Evolutionary conservation across 768 basidiomycete genomes (phyloP), one percentile per base, ranked within the genome.

Genomic region (Daedalea quercina): DNA sequence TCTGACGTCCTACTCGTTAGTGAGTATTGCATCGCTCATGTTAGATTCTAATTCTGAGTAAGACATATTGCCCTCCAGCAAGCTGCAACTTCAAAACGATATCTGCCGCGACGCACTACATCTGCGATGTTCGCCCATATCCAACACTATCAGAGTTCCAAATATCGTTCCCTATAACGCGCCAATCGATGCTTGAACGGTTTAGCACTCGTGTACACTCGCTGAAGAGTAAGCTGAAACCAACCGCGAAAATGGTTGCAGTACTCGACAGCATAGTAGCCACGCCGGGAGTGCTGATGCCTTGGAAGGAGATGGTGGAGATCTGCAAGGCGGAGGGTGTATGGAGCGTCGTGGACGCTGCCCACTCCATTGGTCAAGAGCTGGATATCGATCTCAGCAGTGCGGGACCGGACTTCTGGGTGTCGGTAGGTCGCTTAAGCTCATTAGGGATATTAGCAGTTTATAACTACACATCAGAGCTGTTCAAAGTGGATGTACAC

Each of bases 401-500:
- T 45, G 66, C 65, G 0, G 67, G 72, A 42, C 84, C 85, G n/a
- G 89, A 92, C 64, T 88, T 90, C 63, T 89, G 82, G 82, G 70
- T 83, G 28, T 82, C 86, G 31, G 87, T 89, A 55, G 22, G 79
- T 71, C 3, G 2, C 17, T n/a, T 20, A 3, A 23, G 3, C 23
- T 22, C 17, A 41, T n/a, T 20, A 6, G 40, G 37, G 25, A 35
- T 50, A 22, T 7, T 26, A 24, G 34, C 23, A 28, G 48, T 51
- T 40, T 20, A 13, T 25, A 15, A 17, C 11, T 11, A 31, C 28
- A 31, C 24, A 37, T 25, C 55, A 88, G 86, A 90, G 90, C 57
- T 86, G 84, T 57, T 85, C 91, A 67, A 92, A 92, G 65, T 93
- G 90, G 90, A 70, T 91, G 1, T 81, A 76, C 58, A 73, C 79